Evolutionary conservation across 2,329 filamentous ascomycete species (phyloP).

Genomic region (Pseudogymnoascus sp.): DNA sequence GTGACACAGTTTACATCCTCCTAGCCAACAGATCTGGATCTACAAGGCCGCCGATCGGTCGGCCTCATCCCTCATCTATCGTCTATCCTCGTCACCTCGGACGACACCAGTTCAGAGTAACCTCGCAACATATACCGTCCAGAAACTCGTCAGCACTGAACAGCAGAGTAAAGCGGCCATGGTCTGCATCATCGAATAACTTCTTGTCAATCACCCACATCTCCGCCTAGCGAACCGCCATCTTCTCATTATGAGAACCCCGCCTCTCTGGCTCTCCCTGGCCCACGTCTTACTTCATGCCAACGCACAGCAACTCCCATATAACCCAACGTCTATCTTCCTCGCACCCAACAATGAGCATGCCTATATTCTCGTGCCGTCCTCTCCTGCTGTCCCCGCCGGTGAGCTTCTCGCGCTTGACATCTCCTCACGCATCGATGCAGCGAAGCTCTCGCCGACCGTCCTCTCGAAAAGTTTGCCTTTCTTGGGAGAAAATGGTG

Average conservation of each 20-base stretch:
- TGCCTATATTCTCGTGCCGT: conserved; percentile 60
- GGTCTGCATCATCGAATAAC: not conserved
- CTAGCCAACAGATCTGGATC: conserved; percentile 5
- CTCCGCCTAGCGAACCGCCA: not conserved
- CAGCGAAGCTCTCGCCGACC: conserved; percentile 38
- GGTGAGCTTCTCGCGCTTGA: conserved; percentile 56
- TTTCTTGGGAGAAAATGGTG: conserved; percentile 46
- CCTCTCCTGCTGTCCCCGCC: conserved; percentile 28
- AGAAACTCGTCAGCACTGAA: not conserved
- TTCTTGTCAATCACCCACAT: not conserved
- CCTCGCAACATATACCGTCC: not conserved
- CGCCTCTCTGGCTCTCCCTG: not conserved
- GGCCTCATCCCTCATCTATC: conserved; percentile 1
- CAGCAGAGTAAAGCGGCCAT: not conserved
- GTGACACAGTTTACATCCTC: conserved; percentile 2
- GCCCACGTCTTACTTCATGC: not conserved
- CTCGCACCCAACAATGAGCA: conserved; percentile 41
- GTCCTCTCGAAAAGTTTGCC: conserved; percentile 48
- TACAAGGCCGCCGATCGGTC: conserved; percentile 1
- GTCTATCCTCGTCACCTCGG: not conserved
- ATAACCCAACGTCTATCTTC: conserved; percentile 68
- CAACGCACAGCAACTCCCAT: conserved; percentile 51
- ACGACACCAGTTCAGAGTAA: not conserved
- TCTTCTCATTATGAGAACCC: not conserved
- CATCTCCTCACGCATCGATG: conserved; percentile 48